A percentile compares a stretch with the other conserved stretches of the same genome.
These are phyloP conservation scores for Camellia sinensis DNA, from an alignment of 148 eudicot genomes.

Conservation along the genomic window DNA sequence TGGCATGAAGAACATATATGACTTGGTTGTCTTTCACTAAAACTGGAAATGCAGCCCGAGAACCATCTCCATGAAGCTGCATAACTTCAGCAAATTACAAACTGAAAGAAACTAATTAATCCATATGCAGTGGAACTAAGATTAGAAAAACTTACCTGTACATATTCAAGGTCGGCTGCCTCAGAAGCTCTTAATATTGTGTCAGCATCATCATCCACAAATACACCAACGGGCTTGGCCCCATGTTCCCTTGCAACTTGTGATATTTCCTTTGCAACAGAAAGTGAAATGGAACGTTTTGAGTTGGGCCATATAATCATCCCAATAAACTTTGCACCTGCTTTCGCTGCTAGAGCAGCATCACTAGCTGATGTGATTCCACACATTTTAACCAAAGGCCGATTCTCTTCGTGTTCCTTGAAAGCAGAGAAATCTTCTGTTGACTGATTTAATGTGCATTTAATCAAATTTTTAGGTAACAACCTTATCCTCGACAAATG, in stretches of 20 bases:
- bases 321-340: constrained; percentile 91
- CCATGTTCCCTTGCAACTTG: constrained; percentile 73
- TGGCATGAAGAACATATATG: constrained; percentile 90
- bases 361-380: constrained; percentile 89
- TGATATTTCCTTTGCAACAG: constrained; percentile 86
- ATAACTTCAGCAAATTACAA: constrained; percentile 7
- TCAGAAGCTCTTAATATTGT: constrained; percentile 68
- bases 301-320: constrained; percentile 97
- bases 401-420: constrained; percentile 29
- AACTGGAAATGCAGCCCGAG: constrained; percentile 68
- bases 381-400: constrained; percentile 88
- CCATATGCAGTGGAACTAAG: not conserved
- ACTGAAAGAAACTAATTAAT: not conserved
- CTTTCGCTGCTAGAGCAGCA: constrained; percentile 93
- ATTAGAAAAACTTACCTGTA: constrained; percentile 42
- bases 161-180: constrained; percentile 68
- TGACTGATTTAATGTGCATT: constrained; percentile 26
- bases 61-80: constrained; percentile 92
- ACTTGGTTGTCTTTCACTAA: constrained; percentile 53
- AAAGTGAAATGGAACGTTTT: constrained; percentile 74
- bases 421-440: constrained; percentile 19
- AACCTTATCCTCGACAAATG: constrained; percentile 18
- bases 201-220: constrained; percentile 82
- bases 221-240: constrained; percentile 88
- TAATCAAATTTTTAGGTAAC: constrained; percentile 25